A percentile compares a stretch with the other conserved stretches of the same genome.
These are phyloP conservation scores for Candida coleopterorum DNA, from an alignment of 805 yeast species.

Conservation along the genomic window DNA sequence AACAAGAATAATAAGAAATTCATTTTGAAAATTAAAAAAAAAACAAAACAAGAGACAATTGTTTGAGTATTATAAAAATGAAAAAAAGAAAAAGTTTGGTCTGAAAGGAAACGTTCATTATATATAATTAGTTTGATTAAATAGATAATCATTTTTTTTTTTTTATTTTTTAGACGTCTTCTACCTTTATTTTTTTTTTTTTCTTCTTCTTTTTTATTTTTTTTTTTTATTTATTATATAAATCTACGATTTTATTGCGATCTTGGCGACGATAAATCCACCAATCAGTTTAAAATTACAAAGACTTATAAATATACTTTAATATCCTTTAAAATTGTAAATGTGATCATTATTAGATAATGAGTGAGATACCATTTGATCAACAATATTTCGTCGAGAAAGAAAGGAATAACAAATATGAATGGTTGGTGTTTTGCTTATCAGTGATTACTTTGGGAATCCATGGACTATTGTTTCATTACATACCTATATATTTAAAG, in stretches of 20 bases:
- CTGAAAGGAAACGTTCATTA: too few species aligned
- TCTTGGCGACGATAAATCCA: conserved; percentile 7
- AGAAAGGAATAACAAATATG: conserved; percentile 29
- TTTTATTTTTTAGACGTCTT: too few species aligned
- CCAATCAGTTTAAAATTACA: conserved; percentile 2
- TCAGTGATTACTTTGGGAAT: conserved; percentile 20
- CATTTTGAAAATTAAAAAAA: conserved; percentile 23
- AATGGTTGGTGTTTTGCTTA: conserved; percentile 31
- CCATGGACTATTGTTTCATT: conserved; percentile 39
- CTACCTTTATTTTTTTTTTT: too few species aligned
- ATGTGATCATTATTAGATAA: conserved; percentile 24
- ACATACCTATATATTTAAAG: conserved; percentile 32
- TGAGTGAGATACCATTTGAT: conserved; percentile 17
- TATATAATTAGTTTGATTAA: not conserved
- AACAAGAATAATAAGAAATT: conserved; percentile 1
- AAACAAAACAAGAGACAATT: too few species aligned
- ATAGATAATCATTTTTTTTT: conserved; percentile 2
- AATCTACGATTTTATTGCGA: too few species aligned
- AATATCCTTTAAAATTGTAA: conserved; percentile 1
- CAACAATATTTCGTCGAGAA: conserved; percentile 37
- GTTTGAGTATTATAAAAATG: too few species aligned
- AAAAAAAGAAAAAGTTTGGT: too few species aligned
- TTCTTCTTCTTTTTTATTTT: too few species aligned
- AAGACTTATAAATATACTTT: conserved; percentile 2
- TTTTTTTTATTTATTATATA: too few species aligned